phyloP scores from a whole-genome alignment of 441 rosid species.

The Croton laevigatus region DNA sequence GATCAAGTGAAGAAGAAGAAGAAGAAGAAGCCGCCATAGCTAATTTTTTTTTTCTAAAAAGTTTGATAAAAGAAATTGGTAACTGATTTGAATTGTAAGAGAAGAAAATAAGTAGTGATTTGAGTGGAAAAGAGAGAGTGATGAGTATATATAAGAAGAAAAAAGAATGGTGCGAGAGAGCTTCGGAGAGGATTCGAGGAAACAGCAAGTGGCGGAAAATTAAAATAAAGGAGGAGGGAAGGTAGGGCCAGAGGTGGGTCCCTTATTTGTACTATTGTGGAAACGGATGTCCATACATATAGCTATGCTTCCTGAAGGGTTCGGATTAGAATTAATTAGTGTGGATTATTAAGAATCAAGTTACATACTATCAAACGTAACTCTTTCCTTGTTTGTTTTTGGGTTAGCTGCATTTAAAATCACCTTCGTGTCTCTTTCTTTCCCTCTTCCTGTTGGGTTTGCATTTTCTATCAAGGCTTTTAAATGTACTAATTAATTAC shows the following conservation, averaged over 20 bases:
- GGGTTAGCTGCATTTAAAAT: too few relatives aligned
- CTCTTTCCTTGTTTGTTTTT: too few relatives aligned
- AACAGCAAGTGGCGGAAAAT: constrained; percentile 20
- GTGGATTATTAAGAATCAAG: too few relatives aligned
- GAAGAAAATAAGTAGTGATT: neutral
- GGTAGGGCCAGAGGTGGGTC: neutral
- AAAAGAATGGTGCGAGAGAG: neutral
- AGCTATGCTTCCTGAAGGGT: constrained; percentile 17
- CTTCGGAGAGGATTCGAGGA: constrained; percentile 35
- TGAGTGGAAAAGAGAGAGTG: constrained; percentile 41
- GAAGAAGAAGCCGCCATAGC: constrained; percentile 26
- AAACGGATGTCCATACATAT: neutral
- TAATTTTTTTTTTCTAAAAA: too few relatives aligned
- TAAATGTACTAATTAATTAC: too few relatives aligned
- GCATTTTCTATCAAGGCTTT: too few relatives aligned
- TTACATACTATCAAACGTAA: too few relatives aligned
- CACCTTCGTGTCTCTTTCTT: too few relatives aligned
- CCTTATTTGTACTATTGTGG: neutral
- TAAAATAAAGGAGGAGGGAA: neutral
- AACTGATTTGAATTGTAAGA: neutral
- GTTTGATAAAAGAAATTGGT: neutral
- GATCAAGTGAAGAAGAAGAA: constrained; percentile 11
- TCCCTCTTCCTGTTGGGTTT: too few relatives aligned
- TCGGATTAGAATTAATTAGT: neutral
- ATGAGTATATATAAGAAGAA: constrained; percentile 1